These are phyloP conservation scores for Fusarium gaditjirri DNA, from an alignment of 2,329 filamentous ascomycete genomes.

Conservation along the genomic window DNA sequence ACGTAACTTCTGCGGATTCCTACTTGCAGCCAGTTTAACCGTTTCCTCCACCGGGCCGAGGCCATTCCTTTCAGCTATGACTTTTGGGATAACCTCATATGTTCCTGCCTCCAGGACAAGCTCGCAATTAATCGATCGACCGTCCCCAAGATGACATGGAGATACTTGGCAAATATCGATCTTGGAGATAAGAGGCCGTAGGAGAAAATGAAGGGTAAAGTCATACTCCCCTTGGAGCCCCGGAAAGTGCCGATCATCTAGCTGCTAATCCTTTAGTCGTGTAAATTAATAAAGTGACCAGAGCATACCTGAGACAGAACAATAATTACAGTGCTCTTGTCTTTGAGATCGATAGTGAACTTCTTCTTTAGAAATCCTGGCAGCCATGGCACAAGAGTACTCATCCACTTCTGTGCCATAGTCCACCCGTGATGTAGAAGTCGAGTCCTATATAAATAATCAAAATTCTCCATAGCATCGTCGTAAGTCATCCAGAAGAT, in stretches of 20 bases:
- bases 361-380: slow-evolving; percentile 57
- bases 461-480: slow-evolving; percentile 58
- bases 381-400: slow-evolving; percentile 55
- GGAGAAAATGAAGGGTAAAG: slow-evolving; percentile 56
- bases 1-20: background rate
- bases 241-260: slow-evolving; percentile 58
- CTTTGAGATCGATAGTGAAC: slow-evolving; percentile 55
- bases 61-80: slow-evolving; percentile 62
- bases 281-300: background rate
- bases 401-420: slow-evolving; percentile 57
- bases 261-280: slow-evolving; percentile 41
- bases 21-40: background rate
- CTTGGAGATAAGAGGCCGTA: slow-evolving; percentile 33
- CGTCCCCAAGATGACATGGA: slow-evolving; percentile 53
- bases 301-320: slow-evolving; percentile 52
- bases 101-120: slow-evolving; percentile 73
- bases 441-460: slow-evolving; percentile 56
- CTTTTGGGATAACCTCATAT: slow-evolving; percentile 76
- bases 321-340: slow-evolving; percentile 55
- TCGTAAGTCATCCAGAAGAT: slow-evolving; percentile 59
- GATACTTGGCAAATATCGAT: slow-evolving; percentile 35
- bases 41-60: background rate
- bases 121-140: slow-evolving; percentile 75
- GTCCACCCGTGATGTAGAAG: slow-evolving; percentile 59
- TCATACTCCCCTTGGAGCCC: slow-evolving; percentile 57